Conservation (phyloP, 2,329 filamentous ascomycete species). For the Pseudophaeomoniella oleicola region DNA sequence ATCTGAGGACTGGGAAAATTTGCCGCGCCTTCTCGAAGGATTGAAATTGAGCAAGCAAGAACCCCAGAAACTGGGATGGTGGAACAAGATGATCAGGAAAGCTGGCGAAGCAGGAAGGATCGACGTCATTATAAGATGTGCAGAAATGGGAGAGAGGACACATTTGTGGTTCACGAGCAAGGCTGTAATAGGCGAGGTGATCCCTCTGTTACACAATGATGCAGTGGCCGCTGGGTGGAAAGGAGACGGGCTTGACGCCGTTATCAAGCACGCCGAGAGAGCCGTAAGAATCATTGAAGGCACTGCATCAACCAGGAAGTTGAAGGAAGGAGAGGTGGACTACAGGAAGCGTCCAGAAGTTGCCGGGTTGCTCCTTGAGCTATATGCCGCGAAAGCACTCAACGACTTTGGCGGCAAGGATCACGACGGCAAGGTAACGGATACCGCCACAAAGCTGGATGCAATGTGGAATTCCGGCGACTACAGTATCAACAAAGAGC, state of each 20-base stretch:
- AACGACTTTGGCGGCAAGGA: constrained; percentile 23
- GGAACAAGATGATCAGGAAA: constrained; percentile 22
- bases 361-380: constrained; percentile 26
- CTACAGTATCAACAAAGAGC: constrained; percentile 11
- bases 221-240: constrained; percentile 20
- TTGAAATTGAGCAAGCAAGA: constrained; percentile 16
- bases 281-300: constrained; percentile 14
- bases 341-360: constrained; percentile 24
- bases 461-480: constrained; percentile 17
- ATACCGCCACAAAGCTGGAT: constrained; percentile 23
- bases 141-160: constrained; percentile 19
- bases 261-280: constrained; percentile 19
- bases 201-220: constrained; percentile 21
- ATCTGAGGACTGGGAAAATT: constrained; percentile 24
- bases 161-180: constrained; percentile 12
- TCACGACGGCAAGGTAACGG: constrained; percentile 21
- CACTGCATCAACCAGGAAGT: constrained; percentile 3
- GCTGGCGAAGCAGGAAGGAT: constrained; percentile 21
- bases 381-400: constrained; percentile 28
- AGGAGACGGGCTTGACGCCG: constrained; percentile 15
- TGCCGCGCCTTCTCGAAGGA: constrained; percentile 25
- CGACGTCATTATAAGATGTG: constrained; percentile 20
- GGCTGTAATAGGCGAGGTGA: constrained; percentile 17
- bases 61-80: constrained; percentile 12
- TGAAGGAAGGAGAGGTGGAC: constrained; percentile 6